Evolutionary conservation across 164 flowering plant genomes (phyloP).

Genomic region (Vitis vinifera): ASM3070453v1 NC_081808.1:2620501-2621000

Average conservation of each 20-base stretch:
- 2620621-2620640: conserved; percentile 28
- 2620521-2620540: too few species aligned
- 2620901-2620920: too few species aligned
- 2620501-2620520: background rate
- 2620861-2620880: too few species aligned
- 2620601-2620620: conserved; percentile 25
- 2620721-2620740: conserved; percentile 27
- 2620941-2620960: too few species aligned
- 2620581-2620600: background rate
- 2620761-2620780: conserved; percentile 39
- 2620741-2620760: conserved; percentile 30
- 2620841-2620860: too few species aligned
- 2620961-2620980: too few species aligned
- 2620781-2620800: conserved; percentile 14
- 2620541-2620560: too few species aligned
- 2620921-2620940: too few species aligned
- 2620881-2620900: too few species aligned
- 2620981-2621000: too few species aligned
- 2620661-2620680: background rate
- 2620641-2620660: conserved; percentile 26
- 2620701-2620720: background rate
- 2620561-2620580: background rate
- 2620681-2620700: too few species aligned
- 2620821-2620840: too few species aligned
- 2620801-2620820: conserved; percentile 25